These are phyloP conservation scores for Fraxinus dipetala DNA, from an alignment of 305 asterid genomes.

Conservation along the genomic window DNA sequence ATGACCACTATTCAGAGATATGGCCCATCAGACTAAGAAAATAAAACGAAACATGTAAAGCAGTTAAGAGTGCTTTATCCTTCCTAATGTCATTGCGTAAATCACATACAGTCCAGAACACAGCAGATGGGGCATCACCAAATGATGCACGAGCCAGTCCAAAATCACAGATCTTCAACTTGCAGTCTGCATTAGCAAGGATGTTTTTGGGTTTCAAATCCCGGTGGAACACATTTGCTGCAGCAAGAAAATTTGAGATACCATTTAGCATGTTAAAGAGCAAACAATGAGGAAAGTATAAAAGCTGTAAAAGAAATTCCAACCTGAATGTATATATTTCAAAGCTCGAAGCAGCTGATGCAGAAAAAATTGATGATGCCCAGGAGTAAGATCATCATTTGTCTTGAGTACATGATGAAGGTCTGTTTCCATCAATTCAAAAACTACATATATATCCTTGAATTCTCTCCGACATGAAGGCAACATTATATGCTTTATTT, in stretches of 20 bases:
- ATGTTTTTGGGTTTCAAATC: constrained; percentile 92
- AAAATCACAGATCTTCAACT: constrained; percentile 89
- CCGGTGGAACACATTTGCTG: constrained; percentile 90
- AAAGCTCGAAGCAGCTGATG: constrained; percentile 95
- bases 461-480: constrained; percentile 92
- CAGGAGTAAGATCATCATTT: constrained; percentile 86
- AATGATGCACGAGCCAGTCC: constrained; percentile 94
- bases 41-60: constrained; percentile 1
- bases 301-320: constrained; percentile 13
- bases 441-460: constrained; percentile 84
- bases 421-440: constrained; percentile 98
- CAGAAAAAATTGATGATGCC: constrained; percentile 86
- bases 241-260: constrained; percentile 22
- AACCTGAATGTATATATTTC: constrained; percentile 86
- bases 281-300: constrained; percentile 5
- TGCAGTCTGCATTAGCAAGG: constrained; percentile 96
- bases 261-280: neutral
- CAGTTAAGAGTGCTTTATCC: constrained; percentile 19
- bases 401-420: constrained; percentile 89
- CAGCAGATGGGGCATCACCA: constrained; percentile 88
- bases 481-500: constrained; percentile 83
- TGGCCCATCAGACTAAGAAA: constrained; percentile 16
- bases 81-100: constrained; percentile 14
- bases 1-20: neutral
- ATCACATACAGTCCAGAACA: constrained; percentile 88